Evolutionary conservation across 2,329 filamentous ascomycete species (phyloP), one percentile per base, ranked within the genome.

Genomic region (Botrytis aclada): DNA sequence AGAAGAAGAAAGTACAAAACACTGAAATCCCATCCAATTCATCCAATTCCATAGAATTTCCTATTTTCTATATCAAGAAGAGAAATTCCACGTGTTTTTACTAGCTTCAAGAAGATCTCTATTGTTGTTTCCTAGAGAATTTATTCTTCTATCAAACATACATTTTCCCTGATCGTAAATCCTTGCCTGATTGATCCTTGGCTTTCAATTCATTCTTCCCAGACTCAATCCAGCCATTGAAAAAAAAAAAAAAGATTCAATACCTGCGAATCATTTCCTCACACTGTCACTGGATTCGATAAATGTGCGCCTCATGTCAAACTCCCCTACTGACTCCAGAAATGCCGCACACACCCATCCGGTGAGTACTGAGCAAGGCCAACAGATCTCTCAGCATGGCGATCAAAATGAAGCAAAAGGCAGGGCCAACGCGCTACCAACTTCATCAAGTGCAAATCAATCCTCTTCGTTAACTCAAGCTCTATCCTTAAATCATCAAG

Each of bases 221-320:
- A 62, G 29, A 58, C 65, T 54, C 69, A 69, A 72, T 43, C 25
- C 51, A 72, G 56, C 25, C 51, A 69, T 58, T 76, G 74, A 78
- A 74, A 75, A 39, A 47, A 47, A 37, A 60, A n/a, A 54, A 25
- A 25, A 56, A 56, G 74, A 74, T 75, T 77, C 75, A 74, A 75
- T 74, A 74, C 66, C 77, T 77, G 73, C 77, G 77, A 80, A 79
- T 78, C 79, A 78, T 74, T 74, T 73, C 76, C 66, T 74, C 79
- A 80, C 79, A 80, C 75, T 77, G 75, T 75, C 73, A 63, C 64
- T 76, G 74, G 76, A 77, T 73, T 79, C 79, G 77, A 80, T 81
- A 80, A 75, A 81, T 81, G 80, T 76, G 75, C 77, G 76, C 79
- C 79, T 79, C 80, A 81, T 81, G 80, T 79, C 79, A 77, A 79